Evolutionary conservation across 169 alveolate genomes (phyloP), one percentile per base, ranked within the genome.

Genomic region (Eimeria tenella): DNA sequence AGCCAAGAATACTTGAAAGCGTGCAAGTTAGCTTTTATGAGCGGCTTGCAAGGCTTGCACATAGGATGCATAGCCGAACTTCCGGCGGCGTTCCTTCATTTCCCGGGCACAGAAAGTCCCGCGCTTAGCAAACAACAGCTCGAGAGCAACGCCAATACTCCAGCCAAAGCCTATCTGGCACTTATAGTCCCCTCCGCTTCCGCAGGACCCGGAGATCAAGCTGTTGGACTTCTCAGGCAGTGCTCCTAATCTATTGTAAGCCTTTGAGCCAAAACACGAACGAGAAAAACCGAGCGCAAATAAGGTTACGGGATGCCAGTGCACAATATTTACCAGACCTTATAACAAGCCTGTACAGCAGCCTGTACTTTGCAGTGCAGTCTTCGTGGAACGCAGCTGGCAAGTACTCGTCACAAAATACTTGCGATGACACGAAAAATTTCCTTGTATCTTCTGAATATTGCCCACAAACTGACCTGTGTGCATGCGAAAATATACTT

Each of bases 101-200:
- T 25, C 90, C 31, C 21, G 49, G 21, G 77, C 58, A 56, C 62
- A 42, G 63, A 83, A 83, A 19, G 74, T 25, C 17, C 60, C 58
- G 21, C 62, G 77, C 77, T 60, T 83, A 49, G 60, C 42, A 42
- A 62, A 62, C 79, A 91, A 70, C 75, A 71, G 86, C 91, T 93
- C 95, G 42, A 93, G 90, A 31, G 81, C 95, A n/a, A 79, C 96
- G 10, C 96, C 96, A 21, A 93, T 93, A 19, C 96, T 95, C 96
- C 96, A 95, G 82, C 96, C 96, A 81, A 95, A 95, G 63, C 96
- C 96, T 21, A 63, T 62, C 73, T 95, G 93, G 21, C 88, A 88
- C 86, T 65, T 93, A 79, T 93, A 93, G 62, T 82, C 96, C 50
- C 96, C 96, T n/a, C 96, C 95, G 52, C 86, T 79, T 42, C 96